Base-by-base conservation (phyloP, 306 rosid genomes). In the Dalbergia cochinchinensis region DNA sequence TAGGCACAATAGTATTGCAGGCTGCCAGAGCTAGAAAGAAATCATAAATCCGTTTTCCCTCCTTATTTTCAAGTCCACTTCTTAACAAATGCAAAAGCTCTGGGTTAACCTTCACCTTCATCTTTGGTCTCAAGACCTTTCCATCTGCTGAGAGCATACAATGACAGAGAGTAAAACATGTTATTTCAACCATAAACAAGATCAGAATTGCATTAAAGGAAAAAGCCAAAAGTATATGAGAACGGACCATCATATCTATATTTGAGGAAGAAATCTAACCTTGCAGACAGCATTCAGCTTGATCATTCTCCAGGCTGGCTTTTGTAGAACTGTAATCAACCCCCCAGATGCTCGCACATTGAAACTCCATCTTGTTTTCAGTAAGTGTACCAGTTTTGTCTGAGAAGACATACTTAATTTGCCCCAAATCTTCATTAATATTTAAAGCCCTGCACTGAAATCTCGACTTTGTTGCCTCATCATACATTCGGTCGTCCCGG, bases 351-450 rank as follows among this genome's bases (percentile, higher is more conserved):
- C 97, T 95, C 5, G 97, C 96, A 80, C 93, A 88, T 81, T 87
- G 94, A 84, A 95, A 95, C 67, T 91, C 99, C 99, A 95, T 95
- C 88, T 95, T 95, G 86, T 95, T 95, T 87, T 95, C 97, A 0
- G 99, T 93, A 42, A 95, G 99, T 10, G 99, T 95, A 50, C 99
- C 99, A 4, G 99, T 95, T 89, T 95, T 95, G 72, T 95, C 99
- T 0, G 99, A 95, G 83, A 95, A 95, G 22, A 95, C 89, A 82
- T 93, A 95, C 77, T 88, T 91, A 68, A 95, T 87, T 74, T 95
- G 99, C 42, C 99, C 99, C 70, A 95, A 89, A 89, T 95, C 98
- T 86, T 95, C 99, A 70, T 93, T 95, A 76, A 95, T 93, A 78
- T 91, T 95, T 83, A 95, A 82, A 79, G 99, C 92, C 74, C 98